Conservation (phyloP, 345 rosid species). For the Geranium brycei region DNA sequence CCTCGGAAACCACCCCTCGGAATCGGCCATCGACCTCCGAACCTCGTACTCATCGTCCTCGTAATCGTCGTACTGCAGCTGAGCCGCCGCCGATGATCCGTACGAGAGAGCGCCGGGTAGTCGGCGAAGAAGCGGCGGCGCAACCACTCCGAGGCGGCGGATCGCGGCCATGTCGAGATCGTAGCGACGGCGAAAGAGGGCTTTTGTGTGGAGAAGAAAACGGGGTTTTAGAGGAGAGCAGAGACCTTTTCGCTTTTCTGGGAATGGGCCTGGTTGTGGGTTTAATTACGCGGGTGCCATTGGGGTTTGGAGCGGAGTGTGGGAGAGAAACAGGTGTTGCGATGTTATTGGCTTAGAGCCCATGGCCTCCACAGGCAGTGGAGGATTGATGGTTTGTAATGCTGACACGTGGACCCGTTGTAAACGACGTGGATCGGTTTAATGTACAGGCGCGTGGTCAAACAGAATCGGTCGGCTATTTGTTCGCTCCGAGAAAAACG, state of each 20-base stretch:
- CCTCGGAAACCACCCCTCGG: slow-evolving; percentile 31
- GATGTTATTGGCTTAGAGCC: not conserved
- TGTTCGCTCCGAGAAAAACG: too few relatives aligned
- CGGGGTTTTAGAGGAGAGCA: slow-evolving; percentile 23
- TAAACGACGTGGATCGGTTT: too few relatives aligned
- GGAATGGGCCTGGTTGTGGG: slow-evolving; percentile 1
- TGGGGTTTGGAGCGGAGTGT: not conserved
- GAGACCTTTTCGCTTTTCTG: not conserved
- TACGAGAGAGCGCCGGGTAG: slow-evolving; percentile 18
- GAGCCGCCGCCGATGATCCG: slow-evolving; percentile 62
- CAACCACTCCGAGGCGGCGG: slow-evolving; percentile 25
- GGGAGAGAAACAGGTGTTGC: not conserved
- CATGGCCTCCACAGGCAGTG: not conserved
- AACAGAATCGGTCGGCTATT: too few relatives aligned
- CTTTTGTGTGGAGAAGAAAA: not conserved
- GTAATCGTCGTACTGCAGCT: slow-evolving; percentile 28
- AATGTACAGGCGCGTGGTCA: too few relatives aligned
- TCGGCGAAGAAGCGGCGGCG: slow-evolving; percentile 11
- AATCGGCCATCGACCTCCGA: slow-evolving; percentile 11
- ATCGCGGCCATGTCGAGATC: slow-evolving; percentile 43
- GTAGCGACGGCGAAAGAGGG: slow-evolving; percentile 3
- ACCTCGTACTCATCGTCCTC: slow-evolving; percentile 32
- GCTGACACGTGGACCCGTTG: not conserved
- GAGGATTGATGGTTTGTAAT: not conserved
- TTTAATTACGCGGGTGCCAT: slow-evolving; percentile 22